Conservation (phyloP, 2,329 filamentous ascomycete species). For the Aspergillus pseudoviridinutans region DNA sequence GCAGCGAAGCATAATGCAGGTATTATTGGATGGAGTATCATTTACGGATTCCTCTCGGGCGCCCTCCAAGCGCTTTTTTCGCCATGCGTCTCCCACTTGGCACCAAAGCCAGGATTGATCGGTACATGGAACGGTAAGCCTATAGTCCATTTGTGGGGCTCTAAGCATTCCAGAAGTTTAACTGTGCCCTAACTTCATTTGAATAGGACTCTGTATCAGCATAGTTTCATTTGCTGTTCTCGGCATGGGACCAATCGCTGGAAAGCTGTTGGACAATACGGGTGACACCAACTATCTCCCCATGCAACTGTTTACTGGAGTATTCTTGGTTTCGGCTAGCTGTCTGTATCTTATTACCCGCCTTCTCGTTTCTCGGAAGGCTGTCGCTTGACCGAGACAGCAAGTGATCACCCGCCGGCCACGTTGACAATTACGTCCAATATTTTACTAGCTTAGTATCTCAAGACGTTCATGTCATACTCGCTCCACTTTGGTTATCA, state of each 20-base stretch:
- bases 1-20: neutral
- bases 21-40: constrained; percentile 1
- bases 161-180: no score
- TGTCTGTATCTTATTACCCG: constrained; percentile 3
- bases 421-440: no score
- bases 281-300: constrained; percentile 7
- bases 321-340: constrained; percentile 5
- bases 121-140: constrained; percentile 13
- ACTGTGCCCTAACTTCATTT: neutral
- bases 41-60: constrained; percentile 4
- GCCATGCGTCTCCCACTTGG: constrained; percentile 9
- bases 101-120: constrained; percentile 7
- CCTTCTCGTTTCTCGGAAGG: neutral
- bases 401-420: no score
- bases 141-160: neutral
- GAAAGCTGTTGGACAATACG: constrained; percentile 7
- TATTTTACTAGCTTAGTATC: no score
- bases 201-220: constrained; percentile 11
- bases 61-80: constrained; percentile 2
- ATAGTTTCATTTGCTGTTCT: constrained; percentile 11
- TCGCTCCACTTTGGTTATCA: no score
- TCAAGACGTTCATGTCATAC: no score
- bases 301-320: constrained; percentile 14
- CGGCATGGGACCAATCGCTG: constrained; percentile 10
- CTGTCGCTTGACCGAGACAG: no score